Percentiles rank a stretch among this genome's conserved stretches.
phyloP scores from a whole-genome alignment of 345 rosid genomes.

The Gossypioides kirkii region DNA sequence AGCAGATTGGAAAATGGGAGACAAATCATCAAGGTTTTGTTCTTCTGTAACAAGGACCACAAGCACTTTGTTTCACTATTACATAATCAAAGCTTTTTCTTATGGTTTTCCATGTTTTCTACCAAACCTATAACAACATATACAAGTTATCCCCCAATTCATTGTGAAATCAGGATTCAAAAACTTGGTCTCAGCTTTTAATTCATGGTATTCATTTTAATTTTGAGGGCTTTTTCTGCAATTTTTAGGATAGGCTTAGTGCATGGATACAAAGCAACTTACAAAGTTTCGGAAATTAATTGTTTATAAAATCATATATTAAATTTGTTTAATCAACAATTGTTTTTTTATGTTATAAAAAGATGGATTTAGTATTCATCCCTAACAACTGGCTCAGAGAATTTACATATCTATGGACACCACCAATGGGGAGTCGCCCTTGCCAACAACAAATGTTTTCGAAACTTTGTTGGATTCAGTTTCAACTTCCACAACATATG shows the following conservation, averaged over 20 bases:
- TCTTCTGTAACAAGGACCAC: background rate
- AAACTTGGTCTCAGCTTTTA: too few species aligned
- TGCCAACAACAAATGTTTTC: conserved; percentile 54
- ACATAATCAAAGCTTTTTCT: background rate
- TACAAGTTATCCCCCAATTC: too few species aligned
- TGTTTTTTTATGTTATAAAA: too few species aligned
- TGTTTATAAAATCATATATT: too few species aligned
- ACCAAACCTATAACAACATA: background rate
- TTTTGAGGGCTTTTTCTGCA: too few species aligned
- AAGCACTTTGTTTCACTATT: background rate
- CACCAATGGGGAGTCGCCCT: conserved; percentile 56
- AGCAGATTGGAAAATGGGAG: background rate
- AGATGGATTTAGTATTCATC: too few species aligned
- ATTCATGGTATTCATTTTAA: too few species aligned
- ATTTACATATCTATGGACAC: conserved; percentile 44
- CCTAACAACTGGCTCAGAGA: background rate
- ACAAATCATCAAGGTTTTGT: background rate
- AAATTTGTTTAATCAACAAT: too few species aligned
- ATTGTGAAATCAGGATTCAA: too few species aligned
- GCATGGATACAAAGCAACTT: too few species aligned
- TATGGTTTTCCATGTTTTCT: background rate
- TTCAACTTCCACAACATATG: conserved; percentile 48
- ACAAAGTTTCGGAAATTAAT: too few species aligned
- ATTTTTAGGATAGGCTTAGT: too few species aligned
- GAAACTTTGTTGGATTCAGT: conserved; percentile 35